Evolutionary conservation across 495 filamentous ascomycete genomes (phyloP).

Genomic region (Cenococcum geophilum): DNA sequence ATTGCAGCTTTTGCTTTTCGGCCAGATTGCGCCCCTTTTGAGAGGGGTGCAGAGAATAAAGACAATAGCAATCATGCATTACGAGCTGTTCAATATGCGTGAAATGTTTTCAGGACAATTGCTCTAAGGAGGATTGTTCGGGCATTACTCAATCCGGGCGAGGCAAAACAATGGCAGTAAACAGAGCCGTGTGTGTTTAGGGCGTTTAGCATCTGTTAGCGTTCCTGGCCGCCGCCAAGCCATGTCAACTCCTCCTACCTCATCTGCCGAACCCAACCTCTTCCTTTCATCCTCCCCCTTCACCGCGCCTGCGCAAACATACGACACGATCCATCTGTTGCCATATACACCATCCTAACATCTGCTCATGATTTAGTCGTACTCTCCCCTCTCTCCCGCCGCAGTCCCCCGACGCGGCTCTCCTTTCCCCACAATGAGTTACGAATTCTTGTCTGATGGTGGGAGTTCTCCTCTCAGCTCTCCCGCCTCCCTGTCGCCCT

Average conservation of each 20-base stretch:
- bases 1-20: no score
- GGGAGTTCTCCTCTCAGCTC: conserved; percentile 53
- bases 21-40: no score
- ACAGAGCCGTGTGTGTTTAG: neutral
- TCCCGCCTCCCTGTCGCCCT: conserved; percentile 47
- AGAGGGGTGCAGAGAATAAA: no score
- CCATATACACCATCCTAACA: neutral
- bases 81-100: no score
- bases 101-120: neutral
- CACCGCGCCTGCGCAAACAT: conserved; percentile 17
- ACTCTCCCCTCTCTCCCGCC: conserved; percentile 18
- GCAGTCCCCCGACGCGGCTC: conserved; percentile 26
- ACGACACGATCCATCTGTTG: conserved; percentile 4
- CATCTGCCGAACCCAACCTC: conserved; percentile 21
- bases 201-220: neutral
- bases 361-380: conserved; percentile 18
- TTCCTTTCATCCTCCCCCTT: conserved; percentile 21
- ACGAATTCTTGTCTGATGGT: conserved; percentile 40
- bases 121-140: neutral
- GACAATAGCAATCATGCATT: no score
- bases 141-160: neutral
- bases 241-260: conserved; percentile 1
- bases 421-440: conserved; percentile 23
- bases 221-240: conserved; percentile 1
- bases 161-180: conserved; percentile 5